These are phyloP conservation scores for Salix dunnii DNA, from an alignment of 345 rosid species.

Conservation along the genomic window DNA sequence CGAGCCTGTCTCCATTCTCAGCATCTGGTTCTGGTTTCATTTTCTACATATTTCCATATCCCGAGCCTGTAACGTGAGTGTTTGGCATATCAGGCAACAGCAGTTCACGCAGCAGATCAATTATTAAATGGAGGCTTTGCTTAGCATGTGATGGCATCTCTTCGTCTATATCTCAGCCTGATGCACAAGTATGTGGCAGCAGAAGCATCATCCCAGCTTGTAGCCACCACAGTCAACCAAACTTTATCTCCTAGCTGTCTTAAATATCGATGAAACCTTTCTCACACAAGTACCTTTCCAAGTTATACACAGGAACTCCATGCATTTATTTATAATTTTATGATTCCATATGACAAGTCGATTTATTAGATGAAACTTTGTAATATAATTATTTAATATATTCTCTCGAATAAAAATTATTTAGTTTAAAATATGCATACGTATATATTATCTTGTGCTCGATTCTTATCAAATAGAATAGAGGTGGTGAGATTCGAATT, in stretches of 20 bases:
- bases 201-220: constrained; percentile 10
- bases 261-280: neutral
- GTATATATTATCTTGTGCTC: too few species aligned
- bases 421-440: too few species aligned
- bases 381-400: too few species aligned
- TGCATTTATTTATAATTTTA: neutral
- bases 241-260: constrained; percentile 10
- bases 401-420: too few species aligned
- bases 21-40: too few species aligned
- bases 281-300: constrained; percentile 25
- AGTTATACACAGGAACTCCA: neutral
- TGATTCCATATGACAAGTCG: neutral
- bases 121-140: neutral
- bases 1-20: neutral
- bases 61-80: neutral
- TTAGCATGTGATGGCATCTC: neutral
- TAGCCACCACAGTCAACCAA: constrained; percentile 19
- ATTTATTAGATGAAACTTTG: too few species aligned
- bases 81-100: too few species aligned
- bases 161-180: neutral
- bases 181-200: constrained; percentile 31
- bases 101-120: too few species aligned
- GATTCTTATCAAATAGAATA: too few species aligned
- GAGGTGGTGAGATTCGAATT: too few species aligned
- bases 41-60: neutral